Conservation (phyloP, 257 asterid genomes). For the Leonotis leonurus region DNA sequence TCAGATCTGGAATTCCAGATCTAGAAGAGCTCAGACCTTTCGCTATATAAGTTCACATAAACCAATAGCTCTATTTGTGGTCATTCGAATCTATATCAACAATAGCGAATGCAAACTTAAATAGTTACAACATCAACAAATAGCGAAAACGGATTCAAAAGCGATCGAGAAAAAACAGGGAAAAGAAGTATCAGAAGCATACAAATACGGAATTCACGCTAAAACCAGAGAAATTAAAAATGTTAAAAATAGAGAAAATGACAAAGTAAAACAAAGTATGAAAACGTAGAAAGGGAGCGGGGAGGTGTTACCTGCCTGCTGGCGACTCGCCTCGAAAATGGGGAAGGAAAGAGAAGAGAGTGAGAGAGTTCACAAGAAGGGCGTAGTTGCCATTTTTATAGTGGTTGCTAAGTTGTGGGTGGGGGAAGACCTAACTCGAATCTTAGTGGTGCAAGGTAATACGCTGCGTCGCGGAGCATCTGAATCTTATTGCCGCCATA, state of each 20-base stretch:
- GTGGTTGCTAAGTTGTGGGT: too few relatives aligned
- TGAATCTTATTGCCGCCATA: neutral
- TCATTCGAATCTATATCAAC: conserved; percentile 16
- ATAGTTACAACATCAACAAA: neutral
- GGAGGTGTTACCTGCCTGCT: conserved; percentile 36
- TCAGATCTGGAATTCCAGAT: conserved; percentile 20
- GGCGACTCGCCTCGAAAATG: conserved; percentile 26
- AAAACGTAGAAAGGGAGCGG: neutral
- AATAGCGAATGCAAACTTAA: conserved; percentile 1
- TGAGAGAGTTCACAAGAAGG: neutral
- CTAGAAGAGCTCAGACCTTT: conserved; percentile 14
- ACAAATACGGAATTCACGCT: conserved; percentile 21
- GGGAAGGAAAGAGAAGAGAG: neutral
- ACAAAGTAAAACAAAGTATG: neutral
- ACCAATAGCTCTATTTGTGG: neutral
- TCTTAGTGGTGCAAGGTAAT: neutral
- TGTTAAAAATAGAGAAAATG: neutral
- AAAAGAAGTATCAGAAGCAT: neutral
- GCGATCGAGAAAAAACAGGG: conserved; percentile 1
- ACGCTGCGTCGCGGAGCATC: conserved; percentile 6
- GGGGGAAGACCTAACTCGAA: conserved; percentile 12
- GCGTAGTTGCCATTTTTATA: conserved; percentile 1
- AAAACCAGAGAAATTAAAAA: conserved; percentile 9
- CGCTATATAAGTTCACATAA: neutral
- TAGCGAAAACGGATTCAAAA: neutral